Evolutionary conservation across 495 filamentous ascomycete species (phyloP).

Genomic region (Cryomyces minteri): DNA sequence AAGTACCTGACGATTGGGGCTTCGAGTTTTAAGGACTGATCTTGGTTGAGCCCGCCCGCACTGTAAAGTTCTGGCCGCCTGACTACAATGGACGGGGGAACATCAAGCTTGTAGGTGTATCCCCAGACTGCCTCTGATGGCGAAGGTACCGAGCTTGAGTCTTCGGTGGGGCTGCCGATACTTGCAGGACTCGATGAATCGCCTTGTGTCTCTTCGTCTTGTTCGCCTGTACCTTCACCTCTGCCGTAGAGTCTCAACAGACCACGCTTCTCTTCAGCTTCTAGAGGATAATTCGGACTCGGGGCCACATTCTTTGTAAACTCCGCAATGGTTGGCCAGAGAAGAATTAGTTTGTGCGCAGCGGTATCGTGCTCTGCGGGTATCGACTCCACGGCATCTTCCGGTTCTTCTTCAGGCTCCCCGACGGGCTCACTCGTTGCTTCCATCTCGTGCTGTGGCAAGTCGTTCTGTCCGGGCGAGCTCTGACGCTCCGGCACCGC

Average conservation of each 20-base stretch:
- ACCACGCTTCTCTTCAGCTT: conserved; percentile 62
- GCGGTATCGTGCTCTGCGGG: conserved; percentile 65
- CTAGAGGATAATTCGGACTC: conserved; percentile 48
- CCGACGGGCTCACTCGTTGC: too few species aligned
- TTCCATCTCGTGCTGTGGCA: too few species aligned
- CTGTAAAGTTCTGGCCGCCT: conserved; percentile 5
- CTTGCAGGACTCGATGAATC: too few species aligned
- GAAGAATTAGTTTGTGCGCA: conserved; percentile 49
- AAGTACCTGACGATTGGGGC: conserved; percentile 40
- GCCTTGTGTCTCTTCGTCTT: too few species aligned
- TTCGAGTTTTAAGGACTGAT: conserved; percentile 47
- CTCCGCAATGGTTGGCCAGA: conserved; percentile 44
- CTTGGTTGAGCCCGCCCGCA: conserved; percentile 33
- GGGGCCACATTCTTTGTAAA: conserved; percentile 30
- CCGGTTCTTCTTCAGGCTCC: too few species aligned
- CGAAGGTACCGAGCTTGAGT: conserved; percentile 9
- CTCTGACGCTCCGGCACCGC: too few species aligned
- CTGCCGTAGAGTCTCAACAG: conserved; percentile 58
- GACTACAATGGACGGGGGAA: conserved; percentile 5
- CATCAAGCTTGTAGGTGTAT: conserved; percentile 9
- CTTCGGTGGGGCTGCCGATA: not conserved
- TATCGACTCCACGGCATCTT: conserved; percentile 19
- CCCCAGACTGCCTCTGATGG: conserved; percentile 22
- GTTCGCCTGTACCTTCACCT: conserved; percentile 47
- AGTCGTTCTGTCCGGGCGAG: too few species aligned